phyloP scores from a whole-genome alignment of 1,284 basidiomycete genomes.

The Boletus nobilissimus region DNA sequence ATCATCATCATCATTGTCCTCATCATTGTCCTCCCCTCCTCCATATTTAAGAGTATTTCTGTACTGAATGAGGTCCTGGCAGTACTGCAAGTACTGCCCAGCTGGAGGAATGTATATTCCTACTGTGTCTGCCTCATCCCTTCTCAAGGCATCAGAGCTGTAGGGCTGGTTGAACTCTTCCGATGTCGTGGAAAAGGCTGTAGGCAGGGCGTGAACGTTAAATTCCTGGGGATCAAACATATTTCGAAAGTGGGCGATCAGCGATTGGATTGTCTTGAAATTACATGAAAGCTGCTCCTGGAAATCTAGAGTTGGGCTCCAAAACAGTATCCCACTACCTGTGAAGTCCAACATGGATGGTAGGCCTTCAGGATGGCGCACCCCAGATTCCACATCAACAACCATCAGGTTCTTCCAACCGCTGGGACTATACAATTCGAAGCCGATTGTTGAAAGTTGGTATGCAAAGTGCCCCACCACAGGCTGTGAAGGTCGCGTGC shows the following conservation, averaged over 20 bases:
- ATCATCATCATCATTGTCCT: too few species aligned
- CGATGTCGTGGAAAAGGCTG: background rate
- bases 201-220: background rate
- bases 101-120: too few species aligned
- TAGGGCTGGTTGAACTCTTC: background rate
- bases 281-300: background rate
- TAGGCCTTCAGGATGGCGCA: background rate
- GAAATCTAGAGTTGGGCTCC: background rate
- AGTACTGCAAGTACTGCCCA: too few species aligned
- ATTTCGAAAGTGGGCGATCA: background rate
- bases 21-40: too few species aligned
- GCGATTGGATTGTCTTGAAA: background rate
- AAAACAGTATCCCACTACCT: background rate
- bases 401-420: background rate
- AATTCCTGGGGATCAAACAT: background rate
- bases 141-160: background rate
- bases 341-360: background rate
- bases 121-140: too few species aligned
- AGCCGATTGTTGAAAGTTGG: background rate
- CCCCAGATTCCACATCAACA: background rate
- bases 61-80: too few species aligned
- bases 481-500: background rate
- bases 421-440: background rate
- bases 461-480: background rate
- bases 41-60: too few species aligned